phyloP scores from a whole-genome alignment of 2,329 filamentous ascomycete species.

The Paecilomyces niveus region DNA sequence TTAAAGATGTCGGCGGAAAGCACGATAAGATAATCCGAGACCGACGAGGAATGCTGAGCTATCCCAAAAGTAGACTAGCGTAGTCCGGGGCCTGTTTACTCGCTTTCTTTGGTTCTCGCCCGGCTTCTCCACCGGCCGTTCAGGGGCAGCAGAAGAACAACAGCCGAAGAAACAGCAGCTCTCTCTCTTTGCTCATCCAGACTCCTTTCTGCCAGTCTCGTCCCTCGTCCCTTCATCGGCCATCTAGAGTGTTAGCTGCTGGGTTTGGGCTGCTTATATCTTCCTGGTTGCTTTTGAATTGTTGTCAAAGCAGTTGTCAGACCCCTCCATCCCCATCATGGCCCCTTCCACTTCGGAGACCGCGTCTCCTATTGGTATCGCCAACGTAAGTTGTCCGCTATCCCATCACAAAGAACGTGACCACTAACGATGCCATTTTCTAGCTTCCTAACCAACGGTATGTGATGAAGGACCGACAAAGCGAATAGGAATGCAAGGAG shows the following conservation, averaged over 20 bases:
- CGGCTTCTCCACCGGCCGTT: constrained; percentile 6
- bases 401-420: background rate
- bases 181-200: background rate
- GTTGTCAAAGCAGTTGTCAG: constrained; percentile 5
- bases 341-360: constrained; percentile 49
- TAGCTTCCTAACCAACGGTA: constrained; percentile 65
- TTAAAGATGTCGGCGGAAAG: constrained; percentile 5
- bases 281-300: constrained; percentile 5
- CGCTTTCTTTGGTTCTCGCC: constrained; percentile 12
- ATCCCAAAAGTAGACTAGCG: constrained; percentile 21
- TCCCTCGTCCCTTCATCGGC: background rate
- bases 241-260: background rate
- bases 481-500: constrained; percentile 1
- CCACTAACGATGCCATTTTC: constrained; percentile 7
- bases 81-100: constrained; percentile 17
- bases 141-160: constrained; percentile 7
- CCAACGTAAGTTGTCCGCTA: constrained; percentile 51
- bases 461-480: constrained; percentile 23
- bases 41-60: constrained; percentile 12
- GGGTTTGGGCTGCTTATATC: background rate
- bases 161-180: constrained; percentile 1
- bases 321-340: constrained; percentile 38
- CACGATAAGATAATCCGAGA: constrained; percentile 24
- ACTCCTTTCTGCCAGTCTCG: background rate
- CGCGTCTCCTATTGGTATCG: constrained; percentile 64